phyloP scores from a whole-genome alignment of 2,329 filamentous ascomycete species.

The Ilyonectria sp. region DNA sequence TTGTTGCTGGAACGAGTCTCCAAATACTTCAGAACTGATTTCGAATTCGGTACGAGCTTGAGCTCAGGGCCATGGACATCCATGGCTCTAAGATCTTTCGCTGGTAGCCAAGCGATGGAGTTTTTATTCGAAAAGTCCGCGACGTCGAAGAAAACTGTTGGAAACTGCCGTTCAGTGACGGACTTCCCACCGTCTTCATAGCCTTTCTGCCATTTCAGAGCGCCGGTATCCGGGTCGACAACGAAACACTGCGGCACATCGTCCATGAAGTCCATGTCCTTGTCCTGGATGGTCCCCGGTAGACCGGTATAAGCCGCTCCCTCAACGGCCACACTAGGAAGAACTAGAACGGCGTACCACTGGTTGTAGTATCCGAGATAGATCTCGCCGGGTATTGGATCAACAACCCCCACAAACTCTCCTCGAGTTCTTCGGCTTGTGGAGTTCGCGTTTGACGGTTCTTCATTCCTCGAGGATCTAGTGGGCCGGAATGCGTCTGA shows the following conservation, averaged over 20 bases:
- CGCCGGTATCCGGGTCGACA: neutral
- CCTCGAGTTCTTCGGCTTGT: neutral
- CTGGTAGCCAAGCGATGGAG: neutral
- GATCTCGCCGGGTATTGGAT: constrained; percentile 19
- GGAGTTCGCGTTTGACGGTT: neutral
- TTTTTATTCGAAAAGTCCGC: neutral
- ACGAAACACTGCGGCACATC: neutral
- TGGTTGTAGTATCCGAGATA: constrained; percentile 21
- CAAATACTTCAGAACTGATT: neutral
- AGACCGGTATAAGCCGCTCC: constrained; percentile 4
- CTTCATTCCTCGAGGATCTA: neutral
- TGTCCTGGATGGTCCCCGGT: neutral
- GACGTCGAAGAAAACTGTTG: neutral
- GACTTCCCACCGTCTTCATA: constrained; percentile 3
- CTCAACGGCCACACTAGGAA: constrained; percentile 12
- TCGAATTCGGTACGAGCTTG: neutral
- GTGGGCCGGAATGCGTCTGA: neutral
- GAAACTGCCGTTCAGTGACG: neutral
- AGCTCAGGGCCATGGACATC: neutral
- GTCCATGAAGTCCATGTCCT: constrained; percentile 12
- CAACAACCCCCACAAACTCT: constrained; percentile 7
- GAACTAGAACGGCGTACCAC: constrained; percentile 20
- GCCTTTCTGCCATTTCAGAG: neutral
- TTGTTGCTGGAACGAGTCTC: neutral
- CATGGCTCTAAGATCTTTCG: neutral